Conservation (phyloP, 352 stramenopile species). For the Pseudoperonospora humuli region DNA sequence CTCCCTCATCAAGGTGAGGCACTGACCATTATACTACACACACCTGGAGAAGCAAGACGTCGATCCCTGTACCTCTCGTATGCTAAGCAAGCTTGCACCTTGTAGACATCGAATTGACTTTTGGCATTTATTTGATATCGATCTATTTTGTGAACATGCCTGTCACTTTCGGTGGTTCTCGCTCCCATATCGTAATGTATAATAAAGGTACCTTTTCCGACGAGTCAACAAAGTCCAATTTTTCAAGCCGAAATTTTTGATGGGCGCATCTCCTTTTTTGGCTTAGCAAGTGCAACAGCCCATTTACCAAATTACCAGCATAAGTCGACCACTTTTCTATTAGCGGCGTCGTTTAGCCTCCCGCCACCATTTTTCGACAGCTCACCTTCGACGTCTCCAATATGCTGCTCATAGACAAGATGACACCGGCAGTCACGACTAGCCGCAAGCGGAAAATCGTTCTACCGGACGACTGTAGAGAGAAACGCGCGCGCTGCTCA, state of each 20-base stretch:
- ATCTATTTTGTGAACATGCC: too few relatives aligned
- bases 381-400: conserved; percentile 2
- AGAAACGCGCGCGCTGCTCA: conserved; percentile 43
- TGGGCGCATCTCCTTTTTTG: background rate
- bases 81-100: too few relatives aligned
- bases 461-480: conserved; percentile 19
- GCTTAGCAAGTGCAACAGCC: conserved; percentile 2
- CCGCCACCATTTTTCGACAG: conserved; percentile 15
- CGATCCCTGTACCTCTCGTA: too few relatives aligned
- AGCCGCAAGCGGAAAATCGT: conserved; percentile 50
- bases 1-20: too few relatives aligned
- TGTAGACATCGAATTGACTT: too few relatives aligned
- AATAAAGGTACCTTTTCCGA: too few relatives aligned
- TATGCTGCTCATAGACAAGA: conserved; percentile 35
- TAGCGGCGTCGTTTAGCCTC: too few relatives aligned
- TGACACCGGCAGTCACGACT: background rate
- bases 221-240: conserved; percentile 14
- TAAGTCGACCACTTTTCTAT: conserved; percentile 4
- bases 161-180: too few relatives aligned
- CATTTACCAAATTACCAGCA: conserved; percentile 23
- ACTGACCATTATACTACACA: too few relatives aligned
- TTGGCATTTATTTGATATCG: too few relatives aligned
- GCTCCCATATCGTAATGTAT: too few relatives aligned
- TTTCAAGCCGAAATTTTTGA: conserved; percentile 29
- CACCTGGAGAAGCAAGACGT: too few relatives aligned